These are phyloP conservation scores for Ochromonas danica DNA, from an alignment of 108 stramenopile genomes.

Conservation along the genomic window DNA sequence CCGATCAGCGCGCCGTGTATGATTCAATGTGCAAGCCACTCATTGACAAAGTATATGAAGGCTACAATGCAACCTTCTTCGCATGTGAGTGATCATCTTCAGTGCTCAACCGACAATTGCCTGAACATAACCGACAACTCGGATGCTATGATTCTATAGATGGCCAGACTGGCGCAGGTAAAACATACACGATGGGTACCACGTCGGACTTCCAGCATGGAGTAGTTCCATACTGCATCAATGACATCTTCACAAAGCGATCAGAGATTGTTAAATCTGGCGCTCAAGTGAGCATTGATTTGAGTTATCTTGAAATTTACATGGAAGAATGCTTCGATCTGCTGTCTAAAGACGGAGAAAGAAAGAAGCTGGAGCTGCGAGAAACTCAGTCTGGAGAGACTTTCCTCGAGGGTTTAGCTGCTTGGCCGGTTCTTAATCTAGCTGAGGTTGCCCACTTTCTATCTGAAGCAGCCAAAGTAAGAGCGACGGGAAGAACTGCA, in stretches of 20 bases:
- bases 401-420: conserved; percentile 25
- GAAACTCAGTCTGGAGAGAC: conserved; percentile 26
- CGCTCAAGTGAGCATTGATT: background rate
- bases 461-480: background rate
- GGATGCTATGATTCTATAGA: background rate
- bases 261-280: background rate
- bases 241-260: conserved; percentile 53
- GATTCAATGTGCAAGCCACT: conserved; percentile 30
- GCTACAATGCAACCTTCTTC: conserved; percentile 50
- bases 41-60: conserved; percentile 38
- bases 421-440: conserved; percentile 7
- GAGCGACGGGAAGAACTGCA: conserved; percentile 34
- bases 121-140: background rate
- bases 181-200: conserved; percentile 52
- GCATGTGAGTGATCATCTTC: conserved; percentile 36
- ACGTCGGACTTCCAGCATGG: conserved; percentile 39
- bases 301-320: conserved; percentile 47
- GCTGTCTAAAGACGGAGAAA: background rate
- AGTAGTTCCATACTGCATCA: conserved; percentile 60
- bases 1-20: background rate
- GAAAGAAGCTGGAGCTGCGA: background rate
- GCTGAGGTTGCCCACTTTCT: background rate
- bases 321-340: conserved; percentile 47
- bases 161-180: conserved; percentile 53
- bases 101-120: background rate